Base-by-base conservation (phyloP, 1,139 yeast genomes). In the Geotrichum europaeum region DNA sequence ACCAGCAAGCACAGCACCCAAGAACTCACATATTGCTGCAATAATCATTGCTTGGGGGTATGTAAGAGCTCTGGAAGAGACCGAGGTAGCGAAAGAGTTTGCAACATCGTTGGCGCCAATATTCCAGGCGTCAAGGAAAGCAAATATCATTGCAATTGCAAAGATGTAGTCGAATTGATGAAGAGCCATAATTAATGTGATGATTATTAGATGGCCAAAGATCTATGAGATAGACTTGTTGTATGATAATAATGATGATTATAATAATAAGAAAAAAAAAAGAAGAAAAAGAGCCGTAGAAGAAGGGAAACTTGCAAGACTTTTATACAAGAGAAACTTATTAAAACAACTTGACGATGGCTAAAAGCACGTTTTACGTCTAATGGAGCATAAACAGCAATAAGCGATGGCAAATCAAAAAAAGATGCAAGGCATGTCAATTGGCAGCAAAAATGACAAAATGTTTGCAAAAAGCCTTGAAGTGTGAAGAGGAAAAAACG, bases 41-140 rank as follows among this genome's bases (percentile, higher is more conserved):
- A 86, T 74, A 47, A 84, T 66, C 87, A 85, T 84, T 28, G 91
- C 92, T 73, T 87, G 94, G 83, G 87, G 83, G 72, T 85, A 85
- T 61, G 82, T 82, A 64, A 87, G 76, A 28, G 90, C 81, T 67
- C 88, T 76, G 13, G 92, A 85, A 4, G 91, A 84, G 25, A 86
- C 84, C 3, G 74, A 70, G 1, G 91, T 84, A 1, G 92, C 87
- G 70, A 85, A 87, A 3, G 94, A 86, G 76, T 87, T 87, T 49
- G 94, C 88, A 62, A 86, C 91, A 78, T 87, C 94, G 70, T 87
- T 87, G 52, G 94, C 95, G 60, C 95, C 95, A 68, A 86, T 87
- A 71, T 85, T 85, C 81, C 85, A 87, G n/a, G 92, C 92, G 74
- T 65, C 91, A 68, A 86, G 77, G 77, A 85, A 85, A 65, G 90